A percentile compares a stretch with the other conserved stretches of the same genome.
Conservation (phyloP, 2,329 filamentous ascomycete genomes). For the Fusarium dimerum region DNA sequence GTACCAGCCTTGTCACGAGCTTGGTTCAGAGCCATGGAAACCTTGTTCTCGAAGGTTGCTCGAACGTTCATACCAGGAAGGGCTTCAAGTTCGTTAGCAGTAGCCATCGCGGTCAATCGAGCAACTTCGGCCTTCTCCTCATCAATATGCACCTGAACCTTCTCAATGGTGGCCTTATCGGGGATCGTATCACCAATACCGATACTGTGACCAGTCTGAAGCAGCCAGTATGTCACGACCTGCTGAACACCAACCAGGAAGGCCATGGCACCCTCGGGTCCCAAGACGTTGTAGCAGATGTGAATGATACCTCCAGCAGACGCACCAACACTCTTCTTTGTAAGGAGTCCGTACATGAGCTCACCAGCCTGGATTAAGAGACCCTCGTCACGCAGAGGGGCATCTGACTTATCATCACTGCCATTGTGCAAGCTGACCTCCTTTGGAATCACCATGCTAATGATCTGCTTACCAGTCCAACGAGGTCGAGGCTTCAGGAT, state of each 20-base stretch:
- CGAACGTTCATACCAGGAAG: slow-evolving; percentile 97
- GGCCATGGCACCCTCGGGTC: slow-evolving; percentile 79
- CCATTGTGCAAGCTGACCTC: slow-evolving; percentile 75
- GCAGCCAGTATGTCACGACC: slow-evolving; percentile 94
- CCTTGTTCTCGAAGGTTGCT: slow-evolving; percentile 97
- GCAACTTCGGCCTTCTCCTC: slow-evolving; percentile 81
- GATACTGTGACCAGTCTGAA: slow-evolving; percentile 96
- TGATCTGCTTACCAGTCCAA: slow-evolving; percentile 98
- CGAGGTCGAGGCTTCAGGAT: slow-evolving; percentile 89
- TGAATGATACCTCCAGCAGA: slow-evolving; percentile 89
- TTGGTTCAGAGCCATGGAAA: slow-evolving; percentile 89
- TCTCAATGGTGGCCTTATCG: slow-evolving; percentile 78
- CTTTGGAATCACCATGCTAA: slow-evolving; percentile 86
- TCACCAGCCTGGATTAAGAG: slow-evolving; percentile 84
- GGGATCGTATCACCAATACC: slow-evolving; percentile 98
- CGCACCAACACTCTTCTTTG: slow-evolving; percentile 93
- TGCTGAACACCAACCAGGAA: slow-evolving; percentile 97
- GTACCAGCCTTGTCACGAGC: slow-evolving; percentile 97
- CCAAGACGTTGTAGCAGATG: slow-evolving; percentile 93
- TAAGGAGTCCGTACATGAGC: slow-evolving; percentile 85
- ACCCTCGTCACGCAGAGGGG: slow-evolving; percentile 72
- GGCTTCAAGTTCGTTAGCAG: slow-evolving; percentile 85
- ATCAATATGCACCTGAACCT: slow-evolving; percentile 80
- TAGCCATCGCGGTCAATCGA: slow-evolving; percentile 73
- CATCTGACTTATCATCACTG: slow-evolving; percentile 61